Conservation (phyloP, 345 rosid genomes). For the Murraya paniculata region DNA sequence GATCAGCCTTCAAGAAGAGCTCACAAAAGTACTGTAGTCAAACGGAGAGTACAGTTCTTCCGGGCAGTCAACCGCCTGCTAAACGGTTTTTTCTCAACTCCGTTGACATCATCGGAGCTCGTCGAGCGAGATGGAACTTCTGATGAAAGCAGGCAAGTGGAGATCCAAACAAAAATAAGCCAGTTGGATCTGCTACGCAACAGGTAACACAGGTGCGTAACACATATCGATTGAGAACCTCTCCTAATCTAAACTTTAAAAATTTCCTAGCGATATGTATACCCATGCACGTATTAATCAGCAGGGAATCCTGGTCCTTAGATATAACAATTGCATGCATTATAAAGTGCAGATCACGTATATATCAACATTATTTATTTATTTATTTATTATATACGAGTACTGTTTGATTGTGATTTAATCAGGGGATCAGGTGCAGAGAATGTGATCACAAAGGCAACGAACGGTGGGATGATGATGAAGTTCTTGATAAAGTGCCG, state of each 20-base stretch:
- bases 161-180: not conserved
- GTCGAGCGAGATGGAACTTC: not conserved
- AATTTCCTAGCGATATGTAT: no score
- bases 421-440: slow-evolving; percentile 10
- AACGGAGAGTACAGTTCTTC: slow-evolving; percentile 18
- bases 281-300: no score
- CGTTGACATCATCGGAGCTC: slow-evolving; percentile 2
- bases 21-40: not conserved
- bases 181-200: not conserved
- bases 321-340: no score
- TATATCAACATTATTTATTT: not conserved
- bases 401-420: not conserved
- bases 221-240: no score
- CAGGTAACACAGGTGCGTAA: slow-evolving; percentile 32
- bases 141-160: not conserved
- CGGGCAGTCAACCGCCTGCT: slow-evolving; percentile 21
- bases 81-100: slow-evolving; percentile 8
- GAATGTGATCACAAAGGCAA: not conserved
- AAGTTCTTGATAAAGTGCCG: slow-evolving; percentile 32
- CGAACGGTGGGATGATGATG: slow-evolving; percentile 22
- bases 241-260: no score
- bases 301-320: no score
- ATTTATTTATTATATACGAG: not conserved
- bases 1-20: not conserved
- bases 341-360: no score